Evolutionary conservation across 768 basidiomycete genomes (phyloP), one percentile per base, ranked within the genome.

Genomic region (Termitomyces heimii): DNA sequence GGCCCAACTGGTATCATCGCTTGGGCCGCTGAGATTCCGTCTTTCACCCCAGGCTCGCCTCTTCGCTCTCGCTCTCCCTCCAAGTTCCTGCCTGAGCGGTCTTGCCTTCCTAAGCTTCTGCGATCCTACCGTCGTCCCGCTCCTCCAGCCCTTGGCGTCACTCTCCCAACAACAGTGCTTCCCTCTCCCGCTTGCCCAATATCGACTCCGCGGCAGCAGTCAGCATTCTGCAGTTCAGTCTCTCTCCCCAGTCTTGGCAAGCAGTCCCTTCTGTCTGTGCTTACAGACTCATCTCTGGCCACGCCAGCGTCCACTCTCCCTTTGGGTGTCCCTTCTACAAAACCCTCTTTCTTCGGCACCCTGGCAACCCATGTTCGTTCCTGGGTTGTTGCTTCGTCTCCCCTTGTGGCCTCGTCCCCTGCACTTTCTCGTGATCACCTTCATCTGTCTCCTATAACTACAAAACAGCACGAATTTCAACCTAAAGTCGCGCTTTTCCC

Each of bases 281-380:
- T 73, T 24, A 75, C 79, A 1, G 79, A 80, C 28, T 78, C 82
- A 0, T 79, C 80, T 49, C 69, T 84, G 60, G 73, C 80, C 0
- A 84, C 83, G 24, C 82, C 77, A 18, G 72, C 69, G 55, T 82
- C 76, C 56, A 67, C 72, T 61, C 63, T 68, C 47, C 65, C 70
- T 46, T 55, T 72, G 55, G 65, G 77, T 62, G 71, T 82, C 13
- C 67, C 70, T 13, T 53, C 61, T 9, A 55, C 60, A 12, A 59
- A 59, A 55, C 58, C 66, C 12, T 73, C 78, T 0, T 63, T 74
- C 2, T 65, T 80, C 46, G 73, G 69, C 53, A 59, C 69, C 5
- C 69, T 81, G 45, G 70, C 71, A 40, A 72, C 71, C 39, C 76
- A 80, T 46, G 74, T 80, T 42, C 75, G 71, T 35, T 77, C 77